These are phyloP conservation scores for Pelargonium fulgidum DNA, from an alignment of 441 rosid genomes.

Conservation along the genomic window DNA sequence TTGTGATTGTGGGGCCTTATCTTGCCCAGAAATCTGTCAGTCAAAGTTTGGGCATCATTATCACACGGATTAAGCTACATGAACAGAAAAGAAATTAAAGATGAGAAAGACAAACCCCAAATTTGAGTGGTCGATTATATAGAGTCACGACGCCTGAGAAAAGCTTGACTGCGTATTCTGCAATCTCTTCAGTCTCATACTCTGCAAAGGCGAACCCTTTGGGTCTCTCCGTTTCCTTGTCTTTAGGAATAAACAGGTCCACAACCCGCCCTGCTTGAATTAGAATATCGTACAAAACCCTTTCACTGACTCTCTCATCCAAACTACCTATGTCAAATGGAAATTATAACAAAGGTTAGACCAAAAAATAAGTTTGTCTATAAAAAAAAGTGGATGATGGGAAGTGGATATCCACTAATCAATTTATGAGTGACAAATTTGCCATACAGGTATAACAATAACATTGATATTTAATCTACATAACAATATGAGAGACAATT, in stretches of 20 bases:
- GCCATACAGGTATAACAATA: neutral
- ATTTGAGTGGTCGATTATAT: slow-evolving; percentile 65
- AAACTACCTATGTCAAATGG: slow-evolving; percentile 47
- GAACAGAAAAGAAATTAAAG: neutral
- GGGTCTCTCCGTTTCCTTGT: slow-evolving; percentile 69
- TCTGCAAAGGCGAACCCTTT: slow-evolving; percentile 89
- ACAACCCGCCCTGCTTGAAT: slow-evolving; percentile 82
- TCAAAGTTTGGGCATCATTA: neutral
- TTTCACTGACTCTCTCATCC: slow-evolving; percentile 79
- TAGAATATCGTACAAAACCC: slow-evolving; percentile 73
- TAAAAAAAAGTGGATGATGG: neutral
- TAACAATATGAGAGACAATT: neutral
- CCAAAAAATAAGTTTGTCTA: neutral
- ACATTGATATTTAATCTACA: too few relatives aligned
- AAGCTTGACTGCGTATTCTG: slow-evolving; percentile 83
- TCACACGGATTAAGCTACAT: neutral
- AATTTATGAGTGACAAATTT: neutral
- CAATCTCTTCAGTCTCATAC: slow-evolving; percentile 76
- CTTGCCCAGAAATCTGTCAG: slow-evolving; percentile 76
- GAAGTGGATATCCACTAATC: neutral
- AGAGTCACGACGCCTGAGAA: slow-evolving; percentile 82
- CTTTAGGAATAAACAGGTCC: slow-evolving; percentile 72
- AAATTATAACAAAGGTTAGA: neutral
- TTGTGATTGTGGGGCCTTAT: slow-evolving; percentile 38
- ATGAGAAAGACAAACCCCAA: slow-evolving; percentile 40